Base-by-base conservation (phyloP, 2,329 filamentous ascomycete genomes). In the Daldinia sp. region DNA sequence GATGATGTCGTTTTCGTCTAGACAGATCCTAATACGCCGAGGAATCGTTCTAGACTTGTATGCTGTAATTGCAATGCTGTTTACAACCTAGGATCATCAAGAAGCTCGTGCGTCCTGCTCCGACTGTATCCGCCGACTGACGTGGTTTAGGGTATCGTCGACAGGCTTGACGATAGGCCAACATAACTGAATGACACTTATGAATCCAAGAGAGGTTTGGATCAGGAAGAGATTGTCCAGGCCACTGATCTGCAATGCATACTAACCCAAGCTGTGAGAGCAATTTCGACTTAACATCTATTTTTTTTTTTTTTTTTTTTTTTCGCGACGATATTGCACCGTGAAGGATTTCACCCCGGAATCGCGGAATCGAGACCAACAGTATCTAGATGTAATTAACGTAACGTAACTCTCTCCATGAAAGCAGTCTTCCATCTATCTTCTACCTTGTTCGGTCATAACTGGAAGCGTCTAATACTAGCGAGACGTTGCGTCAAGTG, bases 91-190 rank as follows among this genome's bases (percentile, higher is more conserved):
- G 59, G 66, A 69, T 69, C 66, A 55, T 62, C 54, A 50, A 28
- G 55, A 33, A 48, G 50, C 30, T 58, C 44, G 39, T 60, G 57
- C 46, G 53, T 46, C 46, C 28, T 60, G 18, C 58, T 39, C 66
- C 69, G 60, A 61, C 12, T 62, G 63, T 71, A 69, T 71, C 69
- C 66, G 69, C 69, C 28, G 39, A 63, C 56, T 71, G 63, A 67
- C 63, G 66, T 71, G 66, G 63, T 64, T 62, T 63, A 28, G 46
- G 48, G 41, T 28, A 44, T 53, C 60, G 60, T 55, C 69, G 63
- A 67, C 60, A 65, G 48, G 57, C 60, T 71, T 69, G 60, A 67
- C 63, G 66, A 71, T 71, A 67, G 63, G 63, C 60, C 50, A 44
- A 46, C n/a, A 62, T 55, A 10, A 63, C 30, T 60, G 42, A 65